Evolutionary conservation across 768 basidiomycete species (phyloP), one percentile per base, ranked within the genome.

Genomic region (Hortiboletus campestris): DNA sequence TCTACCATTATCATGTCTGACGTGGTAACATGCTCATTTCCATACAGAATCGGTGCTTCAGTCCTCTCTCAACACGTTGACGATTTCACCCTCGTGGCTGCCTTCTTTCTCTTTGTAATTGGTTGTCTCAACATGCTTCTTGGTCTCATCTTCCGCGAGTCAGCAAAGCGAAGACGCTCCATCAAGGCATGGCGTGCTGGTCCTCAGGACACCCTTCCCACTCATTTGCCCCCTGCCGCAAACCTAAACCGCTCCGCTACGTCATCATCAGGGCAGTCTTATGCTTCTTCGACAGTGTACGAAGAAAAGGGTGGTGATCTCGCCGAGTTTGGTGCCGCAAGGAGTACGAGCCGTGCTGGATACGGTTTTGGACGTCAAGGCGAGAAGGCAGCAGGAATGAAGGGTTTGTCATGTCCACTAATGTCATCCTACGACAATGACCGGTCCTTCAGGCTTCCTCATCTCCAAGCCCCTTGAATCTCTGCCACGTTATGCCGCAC

Each of bases 21-120:
- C 36, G 9, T 9, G 34, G 39, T 19, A 28, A 32, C 53, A 25
- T 44, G 3, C 60, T 66, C 40, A 63, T 51, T 44, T 60, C 38
- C 13, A 46, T 29, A 28, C 56, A 86, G 85, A 46, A 85, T 89
- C 53, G 85, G 85, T 10, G 86, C 86, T 31, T 80, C 84, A 17
- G 78, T 89, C 55, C 82, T 89, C 49, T 86, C 86, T 6, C 88
- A 90, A 75, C 81, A 86, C 70, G 91, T 94, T 55, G 86, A 92
- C 64, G 84, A 83, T 57, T 95, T 96, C 76, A 85, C 92, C 20
- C 89, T 95, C 67, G 93, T 93, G 58, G 80, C 92, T 6, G 92
- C 89, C 45, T 95, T 95, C 79, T 86, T 96, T 78, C 82, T 96
- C 57, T 96, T 96, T 76, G 81, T 91, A 49, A 66, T 96, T 55